These are phyloP conservation scores for Ogataea trehaloabstinens DNA, from an alignment of 805 yeast species.

Conservation along the genomic window DNA sequence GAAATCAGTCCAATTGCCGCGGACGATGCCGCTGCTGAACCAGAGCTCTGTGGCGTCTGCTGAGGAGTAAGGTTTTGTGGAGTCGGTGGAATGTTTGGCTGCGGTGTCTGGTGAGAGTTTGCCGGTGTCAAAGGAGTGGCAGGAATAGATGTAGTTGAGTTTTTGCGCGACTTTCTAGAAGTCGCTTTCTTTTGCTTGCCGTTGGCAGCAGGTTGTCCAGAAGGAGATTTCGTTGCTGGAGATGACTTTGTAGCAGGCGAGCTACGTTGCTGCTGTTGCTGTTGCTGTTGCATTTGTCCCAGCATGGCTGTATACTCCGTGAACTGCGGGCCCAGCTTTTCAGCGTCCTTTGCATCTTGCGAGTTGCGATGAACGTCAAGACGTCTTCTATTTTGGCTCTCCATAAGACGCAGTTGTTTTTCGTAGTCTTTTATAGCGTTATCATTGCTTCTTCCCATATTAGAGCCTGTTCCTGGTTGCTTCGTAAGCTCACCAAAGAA, in stretches of 20 bases:
- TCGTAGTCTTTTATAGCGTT: constrained; percentile 80
- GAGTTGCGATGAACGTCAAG: constrained; percentile 51
- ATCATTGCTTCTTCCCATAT: constrained; percentile 24
- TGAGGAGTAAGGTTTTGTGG: constrained; percentile 23
- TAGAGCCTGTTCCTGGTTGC: constrained; percentile 16
- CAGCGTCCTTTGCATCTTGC: constrained; percentile 19
- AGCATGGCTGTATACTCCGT: constrained; percentile 21
- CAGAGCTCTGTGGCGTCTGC: constrained; percentile 12
- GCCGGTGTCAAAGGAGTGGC: constrained; percentile 35
- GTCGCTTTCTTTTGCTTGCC: constrained; percentile 21
- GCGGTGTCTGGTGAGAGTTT: constrained; percentile 29
- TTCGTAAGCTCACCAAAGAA: constrained; percentile 21
- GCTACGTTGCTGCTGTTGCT: constrained; percentile 20
- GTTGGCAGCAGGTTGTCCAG: constrained; percentile 12
- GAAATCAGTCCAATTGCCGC: constrained; percentile 4
- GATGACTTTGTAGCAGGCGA: constrained; percentile 7
- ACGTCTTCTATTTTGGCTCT: constrained; percentile 70
- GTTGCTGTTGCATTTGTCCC: constrained; percentile 23
- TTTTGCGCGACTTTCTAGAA: constrained; percentile 25
- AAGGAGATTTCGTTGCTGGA: constrained; percentile 19
- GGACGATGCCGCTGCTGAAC: constrained; percentile 6
- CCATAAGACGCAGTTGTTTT: constrained; percentile 71
- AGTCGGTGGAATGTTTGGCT: constrained; percentile 21
- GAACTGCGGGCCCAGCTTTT: constrained; percentile 17
- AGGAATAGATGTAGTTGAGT: constrained; percentile 28